A percentile compares a stretch with the other conserved stretches of the same genome.
phyloP scores from a whole-genome alignment of 495 filamentous ascomycete genomes.

The Lophiostoma macrostomum region DNA sequence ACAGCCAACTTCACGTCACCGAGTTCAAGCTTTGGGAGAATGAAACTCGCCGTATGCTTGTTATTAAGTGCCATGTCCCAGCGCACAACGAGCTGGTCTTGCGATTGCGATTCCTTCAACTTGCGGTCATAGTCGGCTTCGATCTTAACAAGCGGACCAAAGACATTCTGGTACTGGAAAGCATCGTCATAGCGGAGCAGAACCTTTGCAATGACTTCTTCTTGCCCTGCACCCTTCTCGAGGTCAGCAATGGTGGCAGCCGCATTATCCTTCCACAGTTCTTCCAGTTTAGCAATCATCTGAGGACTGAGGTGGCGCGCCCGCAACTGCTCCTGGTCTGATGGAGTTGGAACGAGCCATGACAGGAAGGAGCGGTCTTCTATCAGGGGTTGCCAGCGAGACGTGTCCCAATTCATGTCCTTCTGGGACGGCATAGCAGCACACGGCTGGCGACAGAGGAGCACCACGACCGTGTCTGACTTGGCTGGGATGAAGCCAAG shows the following conservation, averaged over 20 bases:
- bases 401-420: conserved; percentile 99
- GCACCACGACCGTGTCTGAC: conserved; percentile 95
- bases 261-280: conserved; percentile 98
- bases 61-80: conserved; percentile 98
- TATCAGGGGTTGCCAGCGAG: conserved; percentile 95
- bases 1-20: conserved; percentile 98
- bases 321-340: conserved; percentile 92
- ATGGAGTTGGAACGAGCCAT: conserved; percentile 88
- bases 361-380: conserved; percentile 92
- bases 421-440: conserved; percentile 94
- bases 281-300: conserved; percentile 94
- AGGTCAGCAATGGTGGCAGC: conserved; percentile 86
- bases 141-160: conserved; percentile 96
- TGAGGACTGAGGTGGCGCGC: conserved; percentile 91
- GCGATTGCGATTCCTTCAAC: conserved; percentile 95
- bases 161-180: conserved; percentile 98
- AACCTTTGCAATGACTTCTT: conserved; percentile 93
- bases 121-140: conserved; percentile 99
- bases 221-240: conserved; percentile 88
- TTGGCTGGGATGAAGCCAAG: conserved; percentile 99
- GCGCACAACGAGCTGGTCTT: conserved; percentile 87
- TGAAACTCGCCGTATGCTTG: conserved; percentile 94
- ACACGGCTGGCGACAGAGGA: conserved; percentile 95
- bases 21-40: conserved; percentile 93
- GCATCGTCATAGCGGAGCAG: conserved; percentile 95